Base-by-base conservation (phyloP, 768 basidiomycete genomes). In the Suillus ampliporus region DNA sequence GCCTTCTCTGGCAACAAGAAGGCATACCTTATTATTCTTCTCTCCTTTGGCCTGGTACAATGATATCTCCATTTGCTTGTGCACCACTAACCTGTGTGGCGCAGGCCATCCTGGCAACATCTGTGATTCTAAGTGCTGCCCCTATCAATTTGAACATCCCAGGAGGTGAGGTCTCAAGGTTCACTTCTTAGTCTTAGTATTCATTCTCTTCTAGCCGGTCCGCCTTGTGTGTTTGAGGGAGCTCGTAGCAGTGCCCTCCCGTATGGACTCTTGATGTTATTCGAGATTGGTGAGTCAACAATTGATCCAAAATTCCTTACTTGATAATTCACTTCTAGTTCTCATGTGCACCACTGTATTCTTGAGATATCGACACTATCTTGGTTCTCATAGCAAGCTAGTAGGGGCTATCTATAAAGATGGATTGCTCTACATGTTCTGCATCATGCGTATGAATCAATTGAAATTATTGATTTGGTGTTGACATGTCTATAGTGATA, bases 381-480 rank as follows among this genome's bases (percentile, higher is more conserved):
- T 51, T 35, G 46, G 37, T 58, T 37, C 59, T 9, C 31, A 35
- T 19, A 54, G 59, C 21, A 23, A 51, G n/a, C 15, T 60, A 17
- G 57, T 60, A n/a, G 57, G n/a, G 11, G 21, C 31, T 23, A 31
- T 60, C 34, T 60, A 60, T 57, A 52, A n/a, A 14, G 59, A 60
- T 38, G 59, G 59, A 19, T 14, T 60, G 14, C n/a, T 51, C 28
- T 51, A 51, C 50, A 51, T 31, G 28, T 31, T 51, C 28, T 31
- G 50, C 50, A 51, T 51, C 28, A 51, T 31, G 28, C 31, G 50
- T 51, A 51, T n/a, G 17, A 31, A 51, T 11, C 28, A 28, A 19
- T 31, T 4, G 11, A 31, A 1, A 9, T 51, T n/a, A 11, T 51
- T 31, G 10, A 51, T 51, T 31, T 31, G 19, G 50, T 51, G 28